Percentiles rank a stretch among this genome's conserved stretches.
phyloP scores from a whole-genome alignment of 768 basidiomycete species.

The Naganishia friedmannii region DNA sequence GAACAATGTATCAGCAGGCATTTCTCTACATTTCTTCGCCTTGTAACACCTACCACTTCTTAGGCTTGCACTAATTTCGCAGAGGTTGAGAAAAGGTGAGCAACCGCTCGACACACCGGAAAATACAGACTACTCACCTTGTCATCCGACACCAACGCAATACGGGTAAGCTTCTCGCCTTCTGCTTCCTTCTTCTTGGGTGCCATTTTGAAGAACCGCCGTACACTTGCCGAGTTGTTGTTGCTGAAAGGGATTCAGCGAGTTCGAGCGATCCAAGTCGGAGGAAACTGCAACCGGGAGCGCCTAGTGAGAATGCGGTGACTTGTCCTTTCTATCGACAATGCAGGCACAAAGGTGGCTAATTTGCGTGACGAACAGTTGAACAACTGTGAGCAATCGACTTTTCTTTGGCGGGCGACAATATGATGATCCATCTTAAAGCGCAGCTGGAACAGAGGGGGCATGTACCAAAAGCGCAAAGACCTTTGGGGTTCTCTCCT shows the following conservation, averaged over 20 bases:
- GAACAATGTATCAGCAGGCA: conserved; percentile 7
- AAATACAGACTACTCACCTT: conserved; percentile 40
- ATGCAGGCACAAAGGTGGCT: no score
- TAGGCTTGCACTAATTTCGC: conserved; percentile 73
- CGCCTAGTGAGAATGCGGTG: no score
- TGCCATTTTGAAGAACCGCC: conserved; percentile 14
- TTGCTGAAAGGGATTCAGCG: neutral
- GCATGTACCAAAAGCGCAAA: conserved; percentile 5
- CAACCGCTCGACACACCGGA: neutral
- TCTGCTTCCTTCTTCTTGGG: conserved; percentile 28
- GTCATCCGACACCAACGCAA: conserved; percentile 66
- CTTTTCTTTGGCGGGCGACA: conserved; percentile 12
- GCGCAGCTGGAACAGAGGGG: conserved; percentile 1
- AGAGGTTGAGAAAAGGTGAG: neutral
- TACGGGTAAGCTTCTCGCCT: conserved; percentile 89
- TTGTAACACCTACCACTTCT: conserved; percentile 56
- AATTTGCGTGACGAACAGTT: neutral
- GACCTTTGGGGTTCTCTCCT: neutral
- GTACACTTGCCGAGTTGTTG: neutral
- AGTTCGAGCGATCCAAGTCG: neutral
- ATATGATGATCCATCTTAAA: neutral
- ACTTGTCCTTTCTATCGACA: no score
- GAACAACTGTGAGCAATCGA: conserved; percentile 18
- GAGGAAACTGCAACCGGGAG: neutral
- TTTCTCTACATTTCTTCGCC: neutral